phyloP scores from a whole-genome alignment of 202 grass and related monocot species.

The Dendrocalamus latiflorus region DNA sequence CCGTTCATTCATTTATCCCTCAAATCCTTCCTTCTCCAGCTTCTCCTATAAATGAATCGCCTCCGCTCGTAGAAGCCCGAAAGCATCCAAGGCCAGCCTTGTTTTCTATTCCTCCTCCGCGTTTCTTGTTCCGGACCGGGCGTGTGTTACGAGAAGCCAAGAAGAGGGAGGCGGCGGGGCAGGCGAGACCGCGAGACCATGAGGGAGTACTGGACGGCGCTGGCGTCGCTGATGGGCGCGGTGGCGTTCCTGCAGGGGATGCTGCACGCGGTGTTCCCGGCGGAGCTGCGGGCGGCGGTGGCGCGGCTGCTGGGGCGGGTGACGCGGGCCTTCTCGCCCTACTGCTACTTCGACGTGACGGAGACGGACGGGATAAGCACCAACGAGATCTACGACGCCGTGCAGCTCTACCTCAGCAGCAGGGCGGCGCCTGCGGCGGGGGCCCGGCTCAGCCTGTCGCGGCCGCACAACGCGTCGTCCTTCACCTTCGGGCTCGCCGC shows the following conservation, averaged over 20 bases:
- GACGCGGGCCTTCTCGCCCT: conserved; percentile 56
- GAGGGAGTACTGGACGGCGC: conserved; percentile 76
- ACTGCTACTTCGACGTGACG: conserved; percentile 82
- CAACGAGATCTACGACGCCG: conserved; percentile 87
- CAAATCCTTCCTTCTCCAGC: conserved; percentile 8
- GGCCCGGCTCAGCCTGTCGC: conserved; percentile 64
- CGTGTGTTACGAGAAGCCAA: background rate
- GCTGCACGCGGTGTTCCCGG: no score
- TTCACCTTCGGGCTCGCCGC: conserved; percentile 82
- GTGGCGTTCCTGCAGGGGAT: conserved; percentile 64
- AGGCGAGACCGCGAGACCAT: background rate
- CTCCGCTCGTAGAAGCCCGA: background rate
- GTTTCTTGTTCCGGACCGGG: background rate
- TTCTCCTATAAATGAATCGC: conserved; percentile 31
- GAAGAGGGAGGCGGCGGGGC: background rate
- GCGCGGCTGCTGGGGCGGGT: no score
- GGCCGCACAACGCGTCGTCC: conserved; percentile 61
- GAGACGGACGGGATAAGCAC: conserved; percentile 84
- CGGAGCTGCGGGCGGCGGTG: no score
- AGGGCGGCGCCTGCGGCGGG: conserved; percentile 45
- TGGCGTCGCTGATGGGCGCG: conserved; percentile 78
- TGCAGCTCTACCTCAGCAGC: conserved; percentile 82
- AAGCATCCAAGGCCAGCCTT: background rate
- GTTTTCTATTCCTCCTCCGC: background rate
- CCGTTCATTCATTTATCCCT: background rate